A percentile compares a stretch with the other conserved stretches of the same genome.
Conservation (phyloP, 805 yeast species). For the Zygotorulaspora chibaensis region DNA sequence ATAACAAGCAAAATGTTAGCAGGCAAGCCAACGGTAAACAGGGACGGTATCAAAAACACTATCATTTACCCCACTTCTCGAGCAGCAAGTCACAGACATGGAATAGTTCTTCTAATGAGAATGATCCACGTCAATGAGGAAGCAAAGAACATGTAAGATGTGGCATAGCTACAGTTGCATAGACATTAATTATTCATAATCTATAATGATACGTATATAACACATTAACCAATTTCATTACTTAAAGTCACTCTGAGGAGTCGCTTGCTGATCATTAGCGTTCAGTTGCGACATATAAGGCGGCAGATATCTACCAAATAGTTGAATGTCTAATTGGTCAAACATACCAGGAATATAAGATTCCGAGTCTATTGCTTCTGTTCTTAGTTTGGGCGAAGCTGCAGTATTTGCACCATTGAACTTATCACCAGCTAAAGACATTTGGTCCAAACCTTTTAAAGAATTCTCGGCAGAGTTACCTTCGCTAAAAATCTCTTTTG, state of each 20-base stretch:
- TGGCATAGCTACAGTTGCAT: not conserved
- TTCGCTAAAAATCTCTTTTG: slow-evolving; percentile 5
- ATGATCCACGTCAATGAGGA: slow-evolving; percentile 1
- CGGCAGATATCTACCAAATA: slow-evolving; percentile 79
- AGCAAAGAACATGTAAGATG: not conserved
- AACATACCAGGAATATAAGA: slow-evolving; percentile 69
- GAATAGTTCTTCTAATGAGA: slow-evolving; percentile 3
- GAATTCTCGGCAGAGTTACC: slow-evolving; percentile 4
- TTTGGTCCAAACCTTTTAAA: slow-evolving; percentile 7
- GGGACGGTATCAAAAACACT: slow-evolving; percentile 21
- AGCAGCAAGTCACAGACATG: slow-evolving; percentile 11
- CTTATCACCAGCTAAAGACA: slow-evolving; percentile 5
- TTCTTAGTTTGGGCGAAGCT: not conserved
- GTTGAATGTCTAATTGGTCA: slow-evolving; percentile 78
- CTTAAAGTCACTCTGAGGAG: slow-evolving; percentile 4
- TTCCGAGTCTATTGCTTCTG: slow-evolving; percentile 7
- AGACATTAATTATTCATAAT: slow-evolving; percentile 1
- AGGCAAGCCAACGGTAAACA: slow-evolving; percentile 6
- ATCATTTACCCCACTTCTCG: slow-evolving; percentile 27
- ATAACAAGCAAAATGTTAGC: not conserved
- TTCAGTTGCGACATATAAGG: slow-evolving; percentile 59
- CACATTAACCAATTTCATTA: not conserved
- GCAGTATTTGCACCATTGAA: not conserved
- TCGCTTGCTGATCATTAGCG: slow-evolving; percentile 6
- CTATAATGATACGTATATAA: not conserved